A percentile compares a stretch with the other conserved stretches of the same genome.
phyloP scores from a whole-genome alignment of 2,329 filamentous ascomycete genomes.

The Talaromyces sp. region DNA sequence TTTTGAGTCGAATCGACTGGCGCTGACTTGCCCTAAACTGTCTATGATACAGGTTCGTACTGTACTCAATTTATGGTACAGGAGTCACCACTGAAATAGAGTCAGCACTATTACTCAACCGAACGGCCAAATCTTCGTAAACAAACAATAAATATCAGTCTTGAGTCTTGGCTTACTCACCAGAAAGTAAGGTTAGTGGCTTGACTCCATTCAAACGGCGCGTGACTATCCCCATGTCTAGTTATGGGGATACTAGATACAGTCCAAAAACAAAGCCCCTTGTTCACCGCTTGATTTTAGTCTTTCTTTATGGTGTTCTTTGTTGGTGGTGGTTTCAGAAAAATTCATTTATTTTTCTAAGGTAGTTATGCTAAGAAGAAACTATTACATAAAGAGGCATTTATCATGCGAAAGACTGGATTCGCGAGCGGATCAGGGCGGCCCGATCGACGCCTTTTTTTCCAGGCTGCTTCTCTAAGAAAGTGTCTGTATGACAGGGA shows the following conservation, averaged over 20 bases:
- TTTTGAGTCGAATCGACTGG: too few relatives aligned
- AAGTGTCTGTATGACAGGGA: neutral
- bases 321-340: neutral
- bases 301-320: neutral
- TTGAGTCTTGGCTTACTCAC: too few relatives aligned
- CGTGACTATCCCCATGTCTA: neutral
- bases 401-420: neutral
- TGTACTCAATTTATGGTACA: too few relatives aligned
- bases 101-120: too few relatives aligned
- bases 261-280: neutral
- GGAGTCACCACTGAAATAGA: too few relatives aligned
- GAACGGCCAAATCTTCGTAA: too few relatives aligned
- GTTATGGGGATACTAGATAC: too few relatives aligned
- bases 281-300: slow-evolving; percentile 2
- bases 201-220: neutral
- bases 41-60: too few relatives aligned
- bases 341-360: neutral
- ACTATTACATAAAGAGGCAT: neutral
- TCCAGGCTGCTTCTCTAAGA: slow-evolving; percentile 5
- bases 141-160: too few relatives aligned
- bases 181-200: slow-evolving; percentile 1
- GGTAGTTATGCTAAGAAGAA: neutral
- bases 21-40: too few relatives aligned
- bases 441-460: slow-evolving; percentile 4
- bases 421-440: neutral